Evolutionary conservation across 2,329 filamentous ascomycete species (phyloP).

Genomic region (Aspergillus uvarum): DNA sequence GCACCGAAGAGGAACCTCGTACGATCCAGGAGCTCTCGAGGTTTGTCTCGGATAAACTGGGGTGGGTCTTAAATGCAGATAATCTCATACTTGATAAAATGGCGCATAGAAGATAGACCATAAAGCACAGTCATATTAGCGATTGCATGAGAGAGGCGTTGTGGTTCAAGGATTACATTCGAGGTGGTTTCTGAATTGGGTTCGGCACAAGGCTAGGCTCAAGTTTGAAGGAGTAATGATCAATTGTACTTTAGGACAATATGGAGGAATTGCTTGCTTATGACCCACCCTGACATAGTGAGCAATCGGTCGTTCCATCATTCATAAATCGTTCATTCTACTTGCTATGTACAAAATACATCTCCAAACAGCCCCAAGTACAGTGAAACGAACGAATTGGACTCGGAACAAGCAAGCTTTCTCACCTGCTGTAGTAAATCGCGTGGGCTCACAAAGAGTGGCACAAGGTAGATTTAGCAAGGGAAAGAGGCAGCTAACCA

Average conservation of each 20-base stretch:
- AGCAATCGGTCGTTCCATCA: no score
- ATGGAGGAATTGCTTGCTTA: no score
- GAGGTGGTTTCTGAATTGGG: not conserved
- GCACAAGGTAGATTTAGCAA: conserved; percentile 1
- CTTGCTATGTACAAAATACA: conserved; percentile 3
- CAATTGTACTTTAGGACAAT: no score
- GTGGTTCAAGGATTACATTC: not conserved
- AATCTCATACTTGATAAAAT: not conserved
- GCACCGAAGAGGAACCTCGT: conserved; percentile 15
- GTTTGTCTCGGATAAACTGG: conserved; percentile 30
- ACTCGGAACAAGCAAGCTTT: not conserved
- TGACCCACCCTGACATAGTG: no score
- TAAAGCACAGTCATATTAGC: not conserved
- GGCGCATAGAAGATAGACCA: not conserved
- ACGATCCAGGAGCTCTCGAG: conserved; percentile 24
- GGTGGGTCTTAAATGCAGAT: conserved; percentile 15
- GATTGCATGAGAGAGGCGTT: not conserved
- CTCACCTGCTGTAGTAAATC: not conserved
- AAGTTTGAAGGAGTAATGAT: not conserved
- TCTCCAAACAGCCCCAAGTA: not conserved
- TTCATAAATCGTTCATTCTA: conserved; percentile 3
- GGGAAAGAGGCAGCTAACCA: not conserved
- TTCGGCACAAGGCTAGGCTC: no score
- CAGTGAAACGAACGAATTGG: not conserved
- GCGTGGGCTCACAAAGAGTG: not conserved